phyloP scores from a whole-genome alignment of 139 green algal genomes.

The Picochlorum sp. region DNA sequence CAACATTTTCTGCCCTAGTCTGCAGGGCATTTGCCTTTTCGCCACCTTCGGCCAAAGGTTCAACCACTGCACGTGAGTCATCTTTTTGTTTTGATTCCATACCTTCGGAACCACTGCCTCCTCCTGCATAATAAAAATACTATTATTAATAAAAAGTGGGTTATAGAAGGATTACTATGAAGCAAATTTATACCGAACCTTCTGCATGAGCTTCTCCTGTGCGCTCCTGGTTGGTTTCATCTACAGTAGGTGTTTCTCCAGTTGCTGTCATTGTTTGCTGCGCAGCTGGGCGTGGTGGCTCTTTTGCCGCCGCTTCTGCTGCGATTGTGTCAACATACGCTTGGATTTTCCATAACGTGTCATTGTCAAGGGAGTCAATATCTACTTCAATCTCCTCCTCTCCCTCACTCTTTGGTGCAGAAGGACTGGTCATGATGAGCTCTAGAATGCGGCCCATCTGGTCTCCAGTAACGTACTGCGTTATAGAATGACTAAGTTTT shows the following conservation, averaged over 20 bases:
- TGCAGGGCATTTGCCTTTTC: neutral
- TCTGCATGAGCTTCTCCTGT: neutral
- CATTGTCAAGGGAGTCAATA: conserved; percentile 35
- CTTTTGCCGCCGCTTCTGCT: neutral
- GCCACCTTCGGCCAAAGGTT: neutral
- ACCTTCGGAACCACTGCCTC: neutral
- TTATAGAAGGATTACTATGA: no score
- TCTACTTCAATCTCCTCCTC: conserved; percentile 57
- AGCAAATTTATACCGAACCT: no score
- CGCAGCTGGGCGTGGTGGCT: neutral
- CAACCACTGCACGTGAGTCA: neutral
- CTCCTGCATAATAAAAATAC: no score
- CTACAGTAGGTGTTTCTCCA: neutral
- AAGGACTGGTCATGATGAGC: conserved; percentile 35
- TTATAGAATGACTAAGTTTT: conserved; percentile 19
- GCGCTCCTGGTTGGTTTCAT: neutral
- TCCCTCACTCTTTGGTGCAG: conserved; percentile 17
- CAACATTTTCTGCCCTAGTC: neutral
- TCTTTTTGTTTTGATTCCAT: neutral
- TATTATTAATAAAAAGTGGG: no score
- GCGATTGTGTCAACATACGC: conserved; percentile 22
- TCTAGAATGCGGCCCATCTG: conserved; percentile 35
- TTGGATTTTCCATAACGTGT: conserved; percentile 47
- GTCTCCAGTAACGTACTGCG: conserved; percentile 29
- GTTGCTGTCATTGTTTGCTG: neutral